Evolutionary conservation across 1,284 basidiomycete genomes (phyloP), one percentile per base, ranked within the genome.

Genomic region (Termitomyces sp.): DNA sequence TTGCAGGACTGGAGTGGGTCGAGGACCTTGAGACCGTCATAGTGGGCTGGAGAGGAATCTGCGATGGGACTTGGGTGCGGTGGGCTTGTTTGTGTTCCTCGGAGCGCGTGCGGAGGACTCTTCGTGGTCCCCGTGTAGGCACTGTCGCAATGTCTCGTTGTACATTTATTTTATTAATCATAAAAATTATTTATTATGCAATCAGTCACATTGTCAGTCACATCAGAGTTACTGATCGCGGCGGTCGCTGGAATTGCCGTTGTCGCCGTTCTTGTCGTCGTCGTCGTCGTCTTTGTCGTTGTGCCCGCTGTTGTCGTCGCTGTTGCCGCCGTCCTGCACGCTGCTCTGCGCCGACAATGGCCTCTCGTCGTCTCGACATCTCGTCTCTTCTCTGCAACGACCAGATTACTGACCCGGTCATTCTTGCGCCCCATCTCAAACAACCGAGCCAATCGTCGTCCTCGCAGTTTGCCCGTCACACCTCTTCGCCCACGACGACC

Each of bases 61-160:
- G 58, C 69, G 81, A 88, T 83, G 83, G 78, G 86, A 87, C 84
- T 86, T 89, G 88, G 88, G 88, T 90, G 88, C 88, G 88, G 76
- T 76, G 73, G 68, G 68, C 75, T 77, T 80, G 72, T n/a, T 31
- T 75, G 66, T 65, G 66, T 62, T 58, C 52, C 61, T 64, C 34
- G 46, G 49, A 49, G 53, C 49, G 43, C 48, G 37, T 46, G 60
- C 74, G 74, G 78, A 63, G 56, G 68, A 69, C 74, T 72, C 76
- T 88, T 86, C 81, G 80, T 78, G 57, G 80, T 71, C 66, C 62
- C 75, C 75, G 77, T 71, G 66, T 88, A 86, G 81, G 78, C 72
- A 67, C 64, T 72, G 77, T 77, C 85, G 88, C 88, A 91, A 89
- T 89, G 88, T 90, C 84, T 81, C 78, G 87, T 87, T 83, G 85